Conservation (phyloP, 2,329 filamentous ascomycete genomes). For the Leptographium radiaticola region DNA sequence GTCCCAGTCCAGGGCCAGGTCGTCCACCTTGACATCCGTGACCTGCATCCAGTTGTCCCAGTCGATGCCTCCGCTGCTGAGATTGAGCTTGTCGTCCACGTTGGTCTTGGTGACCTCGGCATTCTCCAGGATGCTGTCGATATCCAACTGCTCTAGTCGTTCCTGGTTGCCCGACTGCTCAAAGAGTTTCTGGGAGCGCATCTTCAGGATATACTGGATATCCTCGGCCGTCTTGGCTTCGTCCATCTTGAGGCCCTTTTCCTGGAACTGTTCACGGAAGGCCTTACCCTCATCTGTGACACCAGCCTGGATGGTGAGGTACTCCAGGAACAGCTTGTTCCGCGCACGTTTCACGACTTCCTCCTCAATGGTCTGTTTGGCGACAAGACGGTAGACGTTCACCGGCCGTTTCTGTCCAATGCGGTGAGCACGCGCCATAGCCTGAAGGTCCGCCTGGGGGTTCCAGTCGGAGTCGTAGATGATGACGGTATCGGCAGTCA, state of each 20-base stretch:
- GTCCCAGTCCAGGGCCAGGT: slow-evolving; percentile 75
- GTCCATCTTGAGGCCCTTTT: slow-evolving; percentile 58
- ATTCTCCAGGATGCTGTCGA: slow-evolving; percentile 92
- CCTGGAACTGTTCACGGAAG: slow-evolving; percentile 59
- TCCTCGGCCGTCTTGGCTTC: slow-evolving; percentile 88
- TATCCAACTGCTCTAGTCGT: slow-evolving; percentile 92
- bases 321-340: slow-evolving; percentile 95
- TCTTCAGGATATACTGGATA: slow-evolving; percentile 92
- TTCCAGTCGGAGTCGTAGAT: slow-evolving; percentile 99
- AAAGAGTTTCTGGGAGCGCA: slow-evolving; percentile 98
- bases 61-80: slow-evolving; percentile 73
- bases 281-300: slow-evolving; percentile 91
- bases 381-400: slow-evolving; percentile 90
- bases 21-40: slow-evolving; percentile 91
- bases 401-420: slow-evolving; percentile 95
- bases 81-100: slow-evolving; percentile 79
- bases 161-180: slow-evolving; percentile 95
- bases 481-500: slow-evolving; percentile 96
- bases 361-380: slow-evolving; percentile 96
- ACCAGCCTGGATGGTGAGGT: slow-evolving; percentile 91
- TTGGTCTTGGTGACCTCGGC: slow-evolving; percentile 96
- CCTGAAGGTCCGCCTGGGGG: slow-evolving; percentile 92
- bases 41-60: slow-evolving; percentile 96
- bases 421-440: slow-evolving; percentile 95
- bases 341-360: slow-evolving; percentile 91